These are phyloP conservation scores for Isabelozyma heimii DNA, from an alignment of 805 yeast species.

Conservation along the genomic window DNA sequence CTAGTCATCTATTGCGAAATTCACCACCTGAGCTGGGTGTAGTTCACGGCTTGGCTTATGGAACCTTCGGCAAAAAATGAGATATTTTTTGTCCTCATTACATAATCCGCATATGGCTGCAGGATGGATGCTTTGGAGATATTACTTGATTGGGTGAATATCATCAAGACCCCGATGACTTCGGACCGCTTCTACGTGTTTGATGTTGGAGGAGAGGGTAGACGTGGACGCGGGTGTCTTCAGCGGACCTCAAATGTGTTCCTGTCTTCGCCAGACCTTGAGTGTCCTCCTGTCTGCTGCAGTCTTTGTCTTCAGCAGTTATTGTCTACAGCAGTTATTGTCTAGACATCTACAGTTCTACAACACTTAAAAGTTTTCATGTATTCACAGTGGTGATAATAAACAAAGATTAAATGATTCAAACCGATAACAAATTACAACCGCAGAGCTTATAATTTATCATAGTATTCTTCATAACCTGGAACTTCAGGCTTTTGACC, in stretches of 20 bases:
- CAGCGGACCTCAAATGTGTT: too few species aligned
- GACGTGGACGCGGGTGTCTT: too few species aligned
- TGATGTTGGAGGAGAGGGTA: too few species aligned
- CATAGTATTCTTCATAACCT: slow-evolving; percentile 99
- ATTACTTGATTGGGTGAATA: background rate
- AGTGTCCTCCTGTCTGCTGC: too few species aligned
- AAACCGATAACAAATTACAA: background rate
- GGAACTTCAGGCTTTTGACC: slow-evolving; percentile 98
- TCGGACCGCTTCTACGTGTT: too few species aligned
- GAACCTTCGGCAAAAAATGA: background rate
- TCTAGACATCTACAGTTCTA: background rate
- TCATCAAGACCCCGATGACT: too few species aligned
- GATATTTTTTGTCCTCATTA: background rate
- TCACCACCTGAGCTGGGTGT: too few species aligned
- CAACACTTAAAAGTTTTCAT: background rate
- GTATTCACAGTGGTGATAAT: background rate
- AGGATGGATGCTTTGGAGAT: background rate
- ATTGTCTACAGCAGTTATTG: too few species aligned
- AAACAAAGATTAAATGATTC: background rate
- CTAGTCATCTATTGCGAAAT: too few species aligned
- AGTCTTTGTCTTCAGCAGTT: too few species aligned
- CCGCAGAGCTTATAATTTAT: slow-evolving; percentile 59
- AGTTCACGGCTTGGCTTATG: background rate
- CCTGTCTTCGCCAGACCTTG: too few species aligned
- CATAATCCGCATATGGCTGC: background rate